Evolutionary conservation across 2,329 filamentous ascomycete genomes (phyloP), one percentile per base, ranked within the genome.

Genomic region (Lachnellula cervina): DNA sequence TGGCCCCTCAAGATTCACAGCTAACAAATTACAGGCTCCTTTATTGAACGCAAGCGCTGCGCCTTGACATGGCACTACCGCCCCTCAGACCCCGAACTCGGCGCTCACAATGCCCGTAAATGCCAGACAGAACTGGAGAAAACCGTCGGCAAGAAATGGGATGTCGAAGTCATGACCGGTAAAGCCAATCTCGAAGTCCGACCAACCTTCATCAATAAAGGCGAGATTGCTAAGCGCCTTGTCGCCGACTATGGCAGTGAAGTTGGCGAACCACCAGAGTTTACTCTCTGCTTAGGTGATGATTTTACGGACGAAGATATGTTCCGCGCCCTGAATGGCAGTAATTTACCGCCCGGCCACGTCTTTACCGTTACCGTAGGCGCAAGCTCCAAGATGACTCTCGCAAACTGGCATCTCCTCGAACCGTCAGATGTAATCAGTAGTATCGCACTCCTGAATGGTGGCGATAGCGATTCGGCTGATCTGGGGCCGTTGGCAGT

Each of bases 51-150:
- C 58, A 99, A 99, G 74, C 88, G 91, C 61, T 94, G 95, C 61
- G 92, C 94, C 4, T 76, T 97, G 49, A 97, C 94, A 3, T 97
- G 94, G 94, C 94, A 99, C 70, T 99, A 97, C 73, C 89, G 94
- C 42, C 84, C 90, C 28, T 90, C 90, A 1, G 90, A 97, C 67
- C 90, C 90, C 0, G 89, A 95, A 64, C 89, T 89, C 60, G 93
- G 90, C 17, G 74, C 83, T 0, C 88, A 89, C 72, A 88, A 93
- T 75, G 86, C 92, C 5, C 81, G 80, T 23, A 87, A 92, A 69
- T 95, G 90, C 68, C 87, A 91, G 62, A 88, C 87, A 70, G 84
- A 92, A 62, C 81, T 99, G 16, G 87, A 95, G 69, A 76, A 80
- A 4, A 89, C 84, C 0, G 87, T 96, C 0, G 85, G 77, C 51